phyloP scores from a whole-genome alignment of 257 asterid genomes.

The Eustoma russellianum region DNA sequence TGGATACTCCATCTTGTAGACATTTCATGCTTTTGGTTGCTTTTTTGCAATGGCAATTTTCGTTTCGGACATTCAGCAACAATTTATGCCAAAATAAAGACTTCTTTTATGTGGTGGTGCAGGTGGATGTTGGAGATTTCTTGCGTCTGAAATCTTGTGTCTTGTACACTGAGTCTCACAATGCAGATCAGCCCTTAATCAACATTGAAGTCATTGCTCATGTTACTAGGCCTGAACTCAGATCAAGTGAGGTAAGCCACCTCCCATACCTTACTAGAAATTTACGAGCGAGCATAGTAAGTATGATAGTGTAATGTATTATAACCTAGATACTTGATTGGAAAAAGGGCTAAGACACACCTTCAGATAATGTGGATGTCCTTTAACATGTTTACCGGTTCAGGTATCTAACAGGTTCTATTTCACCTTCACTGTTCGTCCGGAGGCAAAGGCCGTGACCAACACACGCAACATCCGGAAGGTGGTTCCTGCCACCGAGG shows the following conservation, averaged over 20 bases:
- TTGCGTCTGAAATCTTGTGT: constrained; percentile 84
- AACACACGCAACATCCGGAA: constrained; percentile 59
- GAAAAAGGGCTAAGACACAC: too few relatives aligned
- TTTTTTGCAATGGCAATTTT: too few relatives aligned
- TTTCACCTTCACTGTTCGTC: constrained; percentile 78
- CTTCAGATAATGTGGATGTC: too few relatives aligned
- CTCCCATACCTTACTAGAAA: not conserved
- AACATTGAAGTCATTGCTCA: constrained; percentile 87
- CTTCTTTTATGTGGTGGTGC: constrained; percentile 13
- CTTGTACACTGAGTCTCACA: constrained; percentile 65
- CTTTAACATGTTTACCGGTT: not conserved
- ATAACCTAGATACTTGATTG: too few relatives aligned
- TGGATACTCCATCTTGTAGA: too few relatives aligned
- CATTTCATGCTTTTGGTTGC: too few relatives aligned
- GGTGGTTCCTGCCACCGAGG: constrained; percentile 97
- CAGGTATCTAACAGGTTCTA: constrained; percentile 86
- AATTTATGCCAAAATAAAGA: not conserved
- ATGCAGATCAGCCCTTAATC: constrained; percentile 63
- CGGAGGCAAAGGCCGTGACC: constrained; percentile 70
- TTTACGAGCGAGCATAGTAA: too few relatives aligned
- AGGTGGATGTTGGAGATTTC: constrained; percentile 99
- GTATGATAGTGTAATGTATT: too few relatives aligned
- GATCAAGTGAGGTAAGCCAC: constrained; percentile 80
- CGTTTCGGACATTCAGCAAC: too few relatives aligned
- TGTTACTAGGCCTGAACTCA: constrained; percentile 87